Percentiles rank a stretch among this genome's conserved stretches.
Conservation (phyloP, 805 yeast genomes). For the Danielozyma ontarioensis region DNA sequence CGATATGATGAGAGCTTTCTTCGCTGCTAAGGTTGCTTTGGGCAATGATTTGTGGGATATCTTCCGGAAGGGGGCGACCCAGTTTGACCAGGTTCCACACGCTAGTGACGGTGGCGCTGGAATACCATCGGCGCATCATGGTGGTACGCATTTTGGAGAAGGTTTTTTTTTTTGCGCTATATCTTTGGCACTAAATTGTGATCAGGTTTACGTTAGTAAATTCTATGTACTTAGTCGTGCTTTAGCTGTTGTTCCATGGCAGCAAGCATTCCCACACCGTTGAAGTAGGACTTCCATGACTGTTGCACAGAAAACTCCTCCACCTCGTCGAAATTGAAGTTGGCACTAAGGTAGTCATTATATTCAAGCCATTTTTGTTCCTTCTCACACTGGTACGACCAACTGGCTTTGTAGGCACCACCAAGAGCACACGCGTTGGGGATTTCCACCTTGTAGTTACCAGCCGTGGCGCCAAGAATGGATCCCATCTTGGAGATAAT, state of each 20-base stretch:
- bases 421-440: conserved; percentile 92
- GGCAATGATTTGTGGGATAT: background rate
- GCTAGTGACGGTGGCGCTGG: background rate
- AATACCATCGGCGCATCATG: background rate
- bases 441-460: conserved; percentile 67
- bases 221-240: conserved; percentile 1
- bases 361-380: conserved; percentile 36
- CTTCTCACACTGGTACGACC: conserved; percentile 47
- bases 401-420: conserved; percentile 80
- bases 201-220: background rate
- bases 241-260: conserved; percentile 31
- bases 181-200: too few relatives aligned
- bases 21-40: background rate
- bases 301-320: conserved; percentile 35
- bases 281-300: conserved; percentile 45
- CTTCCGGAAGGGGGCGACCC: background rate
- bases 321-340: conserved; percentile 28
- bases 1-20: background rate
- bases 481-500: conserved; percentile 66
- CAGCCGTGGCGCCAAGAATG: conserved; percentile 61
- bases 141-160: too few relatives aligned
- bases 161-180: too few relatives aligned
- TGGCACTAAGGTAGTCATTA: conserved; percentile 30
- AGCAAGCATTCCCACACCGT: conserved; percentile 50
- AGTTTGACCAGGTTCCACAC: background rate